Conservation (phyloP, 495 filamentous ascomycete species). For the Talaromyces trachyspermus region DNA sequence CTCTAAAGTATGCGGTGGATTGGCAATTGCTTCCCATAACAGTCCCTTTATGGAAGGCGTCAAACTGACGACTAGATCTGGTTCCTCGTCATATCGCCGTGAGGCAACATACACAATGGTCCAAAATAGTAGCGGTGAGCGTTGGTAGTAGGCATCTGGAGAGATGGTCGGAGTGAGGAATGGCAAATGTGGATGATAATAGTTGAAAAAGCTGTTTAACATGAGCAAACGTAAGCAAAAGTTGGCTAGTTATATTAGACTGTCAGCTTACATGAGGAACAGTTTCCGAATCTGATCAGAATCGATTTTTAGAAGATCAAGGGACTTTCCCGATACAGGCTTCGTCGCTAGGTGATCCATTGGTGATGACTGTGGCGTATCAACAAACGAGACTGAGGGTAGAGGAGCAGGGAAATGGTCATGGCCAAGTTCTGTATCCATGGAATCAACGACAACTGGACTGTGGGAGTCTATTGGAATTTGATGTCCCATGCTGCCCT, state of each 20-base stretch:
- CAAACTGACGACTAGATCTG: constrained; percentile 1
- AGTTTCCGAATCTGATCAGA: no score
- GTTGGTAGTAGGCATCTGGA: constrained; percentile 8
- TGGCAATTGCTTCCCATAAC: constrained; percentile 12
- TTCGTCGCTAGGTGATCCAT: no score
- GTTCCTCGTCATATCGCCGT: constrained; percentile 8
- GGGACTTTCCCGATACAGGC: no score
- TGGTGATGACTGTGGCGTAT: no score
- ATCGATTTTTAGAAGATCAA: no score
- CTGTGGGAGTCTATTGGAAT: background rate
- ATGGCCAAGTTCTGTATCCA: no score
- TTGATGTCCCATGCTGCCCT: background rate
- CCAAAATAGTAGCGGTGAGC: constrained; percentile 11
- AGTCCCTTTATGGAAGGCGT: constrained; percentile 8
- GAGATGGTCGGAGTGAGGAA: constrained; percentile 7
- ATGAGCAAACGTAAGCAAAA: background rate
- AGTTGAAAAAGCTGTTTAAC: constrained; percentile 8
- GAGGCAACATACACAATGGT: constrained; percentile 10
- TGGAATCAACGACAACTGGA: no score
- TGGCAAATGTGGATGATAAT: constrained; percentile 7
- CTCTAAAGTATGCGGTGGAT: constrained; percentile 12
- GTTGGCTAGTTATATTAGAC: background rate
- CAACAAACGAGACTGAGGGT: no score
- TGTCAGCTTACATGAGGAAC: background rate
- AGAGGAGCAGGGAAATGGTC: no score